Conservation (phyloP, 2,329 filamentous ascomycete genomes). For the Cyanodermella asteris region DNA sequence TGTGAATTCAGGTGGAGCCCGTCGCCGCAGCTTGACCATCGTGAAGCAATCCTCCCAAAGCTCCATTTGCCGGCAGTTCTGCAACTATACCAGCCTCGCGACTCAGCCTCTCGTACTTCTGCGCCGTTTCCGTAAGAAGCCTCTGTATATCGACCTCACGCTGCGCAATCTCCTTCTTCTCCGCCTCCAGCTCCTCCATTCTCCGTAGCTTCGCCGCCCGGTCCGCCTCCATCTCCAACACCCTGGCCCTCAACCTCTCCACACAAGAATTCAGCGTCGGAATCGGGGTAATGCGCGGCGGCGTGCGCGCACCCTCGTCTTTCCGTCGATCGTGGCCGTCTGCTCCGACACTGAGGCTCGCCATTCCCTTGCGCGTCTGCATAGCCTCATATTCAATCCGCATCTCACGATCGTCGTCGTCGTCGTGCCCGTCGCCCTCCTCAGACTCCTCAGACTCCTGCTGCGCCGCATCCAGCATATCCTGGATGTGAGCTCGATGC, state of each 20-base stretch:
- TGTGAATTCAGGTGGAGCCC: too few relatives aligned
- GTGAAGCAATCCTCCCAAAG: too few relatives aligned
- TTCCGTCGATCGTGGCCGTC: too few relatives aligned
- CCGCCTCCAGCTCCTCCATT: conserved; percentile 44
- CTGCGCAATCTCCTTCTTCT: conserved; percentile 44
- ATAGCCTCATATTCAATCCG: conserved; percentile 69
- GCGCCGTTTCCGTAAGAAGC: conserved; percentile 59
- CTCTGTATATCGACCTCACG: conserved; percentile 63
- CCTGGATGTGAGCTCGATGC: conserved; percentile 57
- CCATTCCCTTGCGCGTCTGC: conserved; percentile 73
- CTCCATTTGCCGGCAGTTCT: too few relatives aligned
- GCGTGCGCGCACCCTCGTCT: conserved; percentile 29
- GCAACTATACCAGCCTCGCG: conserved; percentile 21
- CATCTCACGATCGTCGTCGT: conserved; percentile 41
- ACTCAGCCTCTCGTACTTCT: conserved; percentile 40
- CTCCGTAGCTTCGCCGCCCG: conserved; percentile 37
- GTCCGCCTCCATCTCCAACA: conserved; percentile 41
- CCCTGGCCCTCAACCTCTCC: conserved; percentile 36
- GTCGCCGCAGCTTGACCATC: too few relatives aligned
- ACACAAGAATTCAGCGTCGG: conserved; percentile 51
- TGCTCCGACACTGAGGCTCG: too few relatives aligned
- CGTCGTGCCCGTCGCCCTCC: conserved; percentile 31
- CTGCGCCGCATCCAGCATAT: conserved; percentile 61
- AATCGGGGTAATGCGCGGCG: conserved; percentile 54
- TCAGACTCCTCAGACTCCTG: conserved; percentile 48